A percentile compares a stretch with the other conserved stretches of the same genome.
Conservation (phyloP, 2,329 filamentous ascomycete species). For the Aspergillus brunneoviolaceus region DNA sequence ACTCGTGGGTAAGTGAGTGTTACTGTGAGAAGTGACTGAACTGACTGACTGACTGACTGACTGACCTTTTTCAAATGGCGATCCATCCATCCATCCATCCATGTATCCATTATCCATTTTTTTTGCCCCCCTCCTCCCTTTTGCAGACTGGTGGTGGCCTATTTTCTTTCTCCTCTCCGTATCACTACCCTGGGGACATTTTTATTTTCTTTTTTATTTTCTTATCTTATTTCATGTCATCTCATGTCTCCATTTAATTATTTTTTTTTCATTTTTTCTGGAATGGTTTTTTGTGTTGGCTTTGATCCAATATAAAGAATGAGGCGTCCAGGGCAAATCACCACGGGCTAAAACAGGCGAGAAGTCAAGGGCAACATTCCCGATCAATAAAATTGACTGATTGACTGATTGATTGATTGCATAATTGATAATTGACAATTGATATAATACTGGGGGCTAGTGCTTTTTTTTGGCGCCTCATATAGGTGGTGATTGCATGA, state of each 20-base stretch:
- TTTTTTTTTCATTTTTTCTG: neutral
- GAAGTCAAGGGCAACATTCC: neutral
- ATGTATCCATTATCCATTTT: neutral
- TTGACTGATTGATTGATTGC: neutral
- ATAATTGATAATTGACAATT: neutral
- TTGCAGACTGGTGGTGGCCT: neutral
- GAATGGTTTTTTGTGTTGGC: neutral
- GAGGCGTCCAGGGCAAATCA: conserved; percentile 2
- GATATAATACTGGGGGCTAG: neutral
- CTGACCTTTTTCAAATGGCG: no score
- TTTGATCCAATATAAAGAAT: neutral
- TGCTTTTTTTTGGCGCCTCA: neutral
- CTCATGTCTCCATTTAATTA: neutral
- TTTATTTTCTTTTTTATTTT: neutral
- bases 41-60: no score
- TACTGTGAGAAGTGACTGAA: no score
- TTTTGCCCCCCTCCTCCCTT: neutral
- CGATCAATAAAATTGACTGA: neutral
- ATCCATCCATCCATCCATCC: no score
- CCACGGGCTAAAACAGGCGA: neutral
- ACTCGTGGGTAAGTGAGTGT: no score
- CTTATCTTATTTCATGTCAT: neutral
- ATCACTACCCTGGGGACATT: no score
- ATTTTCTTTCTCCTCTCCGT: neutral
- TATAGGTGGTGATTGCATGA: neutral